Conservation (phyloP, 768 basidiomycete genomes). For the Boletus coccyginus region DNA sequence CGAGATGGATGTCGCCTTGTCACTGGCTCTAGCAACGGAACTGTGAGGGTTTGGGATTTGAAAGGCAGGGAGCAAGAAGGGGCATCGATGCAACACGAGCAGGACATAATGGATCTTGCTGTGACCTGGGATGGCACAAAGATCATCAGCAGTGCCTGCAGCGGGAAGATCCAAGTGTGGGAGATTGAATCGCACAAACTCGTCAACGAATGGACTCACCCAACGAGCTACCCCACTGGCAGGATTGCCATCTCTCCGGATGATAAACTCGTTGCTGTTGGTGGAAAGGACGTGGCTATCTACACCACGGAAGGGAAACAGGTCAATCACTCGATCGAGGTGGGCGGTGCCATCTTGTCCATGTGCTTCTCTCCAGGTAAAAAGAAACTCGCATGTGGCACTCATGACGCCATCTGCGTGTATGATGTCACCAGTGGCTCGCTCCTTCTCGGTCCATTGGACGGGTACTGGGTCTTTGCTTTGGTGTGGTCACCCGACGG, state of each 20-base stretch:
- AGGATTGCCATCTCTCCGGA: slow-evolving; percentile 1
- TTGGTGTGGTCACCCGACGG: slow-evolving; percentile 7
- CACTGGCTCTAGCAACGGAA: background rate
- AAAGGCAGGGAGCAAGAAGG: slow-evolving; percentile 5
- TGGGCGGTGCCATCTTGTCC: background rate
- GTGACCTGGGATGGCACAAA: too few species aligned
- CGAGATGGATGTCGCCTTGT: slow-evolving; percentile 8
- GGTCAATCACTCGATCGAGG: background rate
- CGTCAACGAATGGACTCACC: slow-evolving; percentile 1
- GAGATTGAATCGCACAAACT: background rate
- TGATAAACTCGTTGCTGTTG: slow-evolving; percentile 2
- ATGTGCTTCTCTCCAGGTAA: slow-evolving; percentile 1
- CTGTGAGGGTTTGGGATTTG: slow-evolving; percentile 1
- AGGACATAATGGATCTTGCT: background rate
- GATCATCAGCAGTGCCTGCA: background rate
- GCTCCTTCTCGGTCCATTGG: background rate
- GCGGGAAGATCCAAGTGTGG: background rate
- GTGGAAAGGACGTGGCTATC: background rate
- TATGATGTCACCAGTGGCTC: background rate
- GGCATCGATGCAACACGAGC: background rate
- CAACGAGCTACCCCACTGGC: fast-evolving
- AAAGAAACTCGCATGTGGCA: slow-evolving; percentile 1
- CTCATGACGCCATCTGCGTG: background rate
- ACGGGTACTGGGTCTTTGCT: too few species aligned
- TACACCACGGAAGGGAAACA: background rate